Evolutionary conservation across 2,329 filamentous ascomycete genomes (phyloP).

Genomic region (Talaromyces sp.): DNA sequence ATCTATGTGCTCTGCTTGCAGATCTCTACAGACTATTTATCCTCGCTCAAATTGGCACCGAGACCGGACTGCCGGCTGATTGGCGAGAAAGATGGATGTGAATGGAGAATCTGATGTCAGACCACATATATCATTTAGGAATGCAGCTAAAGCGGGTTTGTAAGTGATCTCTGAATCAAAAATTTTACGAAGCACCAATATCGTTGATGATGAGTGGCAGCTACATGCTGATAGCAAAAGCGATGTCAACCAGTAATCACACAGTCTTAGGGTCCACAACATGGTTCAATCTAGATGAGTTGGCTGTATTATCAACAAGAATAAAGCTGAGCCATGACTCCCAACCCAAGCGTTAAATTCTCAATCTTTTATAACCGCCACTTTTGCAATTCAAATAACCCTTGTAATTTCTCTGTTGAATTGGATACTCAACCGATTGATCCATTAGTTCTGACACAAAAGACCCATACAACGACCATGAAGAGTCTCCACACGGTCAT

Average conservation of each 20-base stretch:
- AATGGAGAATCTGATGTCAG: no score
- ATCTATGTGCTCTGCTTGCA: no score
- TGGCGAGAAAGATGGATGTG: no score
- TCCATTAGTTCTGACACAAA: not conserved
- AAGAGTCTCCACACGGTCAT: not conserved
- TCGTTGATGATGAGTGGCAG: not conserved
- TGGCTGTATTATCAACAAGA: not conserved
- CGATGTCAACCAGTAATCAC: not conserved
- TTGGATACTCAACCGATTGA: not conserved
- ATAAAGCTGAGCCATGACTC: not conserved
- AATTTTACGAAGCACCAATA: not conserved
- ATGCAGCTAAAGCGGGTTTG: no score
- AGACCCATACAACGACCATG: not conserved
- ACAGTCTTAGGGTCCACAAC: no score
- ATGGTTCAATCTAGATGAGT: no score
- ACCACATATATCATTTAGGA: no score
- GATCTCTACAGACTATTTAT: no score
- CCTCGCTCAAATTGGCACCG: no score
- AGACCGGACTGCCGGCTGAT: no score
- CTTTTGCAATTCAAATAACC: not conserved
- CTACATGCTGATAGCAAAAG: not conserved
- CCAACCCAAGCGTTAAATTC: not conserved
- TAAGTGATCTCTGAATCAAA: not conserved
- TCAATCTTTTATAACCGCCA: not conserved
- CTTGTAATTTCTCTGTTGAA: not conserved